Percentiles rank a stretch among this genome's conserved stretches.
Conservation (phyloP, 202 grass and related monocot species). For the Carex sylvatica region DNA sequence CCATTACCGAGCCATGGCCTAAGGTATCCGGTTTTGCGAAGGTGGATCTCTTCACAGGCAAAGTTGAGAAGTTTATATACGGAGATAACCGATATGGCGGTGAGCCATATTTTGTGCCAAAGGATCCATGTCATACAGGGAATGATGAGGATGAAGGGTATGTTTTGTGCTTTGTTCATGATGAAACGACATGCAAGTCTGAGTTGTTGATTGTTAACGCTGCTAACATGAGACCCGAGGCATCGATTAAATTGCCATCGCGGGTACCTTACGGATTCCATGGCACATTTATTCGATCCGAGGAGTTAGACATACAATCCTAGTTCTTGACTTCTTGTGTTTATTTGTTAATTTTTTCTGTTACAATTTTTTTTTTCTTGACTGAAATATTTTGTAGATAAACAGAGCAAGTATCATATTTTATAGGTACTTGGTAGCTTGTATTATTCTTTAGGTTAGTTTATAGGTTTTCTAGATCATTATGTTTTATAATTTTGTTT, state of each 20-base stretch:
- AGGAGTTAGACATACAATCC: constrained; percentile 53
- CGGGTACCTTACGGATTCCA: constrained; percentile 84
- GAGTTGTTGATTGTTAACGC: constrained; percentile 66
- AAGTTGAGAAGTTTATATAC: constrained; percentile 54
- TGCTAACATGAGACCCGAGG: constrained; percentile 42
- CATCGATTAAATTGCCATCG: constrained; percentile 57
- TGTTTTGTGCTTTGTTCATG: constrained; percentile 69
- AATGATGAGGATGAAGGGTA: constrained; percentile 56
- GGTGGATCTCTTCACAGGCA: constrained; percentile 67
- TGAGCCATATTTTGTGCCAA: constrained; percentile 76
- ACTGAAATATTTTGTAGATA: background rate
- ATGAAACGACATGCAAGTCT: constrained; percentile 43
- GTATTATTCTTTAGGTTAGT: constrained; percentile 12
- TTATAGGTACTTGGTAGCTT: background rate
- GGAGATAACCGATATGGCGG: constrained; percentile 59
- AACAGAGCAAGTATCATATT: constrained; percentile 2
- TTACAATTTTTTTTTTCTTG: background rate
- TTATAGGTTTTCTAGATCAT: constrained; percentile 18
- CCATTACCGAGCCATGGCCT: constrained; percentile 94
- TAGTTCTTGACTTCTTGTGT: constrained; percentile 9
- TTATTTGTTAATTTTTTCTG: background rate
- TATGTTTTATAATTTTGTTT: background rate
- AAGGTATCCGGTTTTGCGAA: constrained; percentile 90
- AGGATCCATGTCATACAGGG: background rate
- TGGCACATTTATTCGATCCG: constrained; percentile 61